Percentiles rank a stretch among this genome's conserved stretches.
These are phyloP conservation scores for Lotmaria passim DNA, from an alignment of 208 protist genomes.

Conservation along the genomic window DNA sequence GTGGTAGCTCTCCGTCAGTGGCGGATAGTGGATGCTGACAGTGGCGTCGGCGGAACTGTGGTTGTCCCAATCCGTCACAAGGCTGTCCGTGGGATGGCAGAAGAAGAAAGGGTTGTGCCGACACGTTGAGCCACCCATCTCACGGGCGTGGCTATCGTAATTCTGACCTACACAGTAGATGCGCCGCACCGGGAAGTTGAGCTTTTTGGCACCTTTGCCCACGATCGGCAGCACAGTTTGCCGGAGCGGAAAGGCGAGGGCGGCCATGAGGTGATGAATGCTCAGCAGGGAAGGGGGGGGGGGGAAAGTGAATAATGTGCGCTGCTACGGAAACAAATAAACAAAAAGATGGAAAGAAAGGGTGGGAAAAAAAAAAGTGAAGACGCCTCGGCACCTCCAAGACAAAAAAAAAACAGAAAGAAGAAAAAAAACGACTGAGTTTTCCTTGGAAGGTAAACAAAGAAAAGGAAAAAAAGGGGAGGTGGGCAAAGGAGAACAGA, in stretches of 20 bases:
- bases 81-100: slow-evolving; percentile 68
- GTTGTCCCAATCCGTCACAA: slow-evolving; percentile 43
- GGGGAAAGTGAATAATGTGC: background rate
- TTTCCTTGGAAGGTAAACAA: background rate
- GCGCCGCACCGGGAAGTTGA: slow-evolving; percentile 71
- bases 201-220: slow-evolving; percentile 6
- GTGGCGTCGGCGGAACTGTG: slow-evolving; percentile 30
- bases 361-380: background rate
- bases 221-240: slow-evolving; percentile 60
- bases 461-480: background rate
- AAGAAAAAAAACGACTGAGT: background rate
- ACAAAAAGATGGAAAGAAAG: slow-evolving; percentile 2
- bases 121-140: slow-evolving; percentile 62
- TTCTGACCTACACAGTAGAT: slow-evolving; percentile 83
- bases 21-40: slow-evolving; percentile 54
- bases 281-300: background rate
- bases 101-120: slow-evolving; percentile 81
- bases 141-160: slow-evolving; percentile 76
- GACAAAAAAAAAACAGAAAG: background rate
- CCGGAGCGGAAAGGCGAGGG: slow-evolving; percentile 36
- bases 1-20: slow-evolving; percentile 75
- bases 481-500: background rate
- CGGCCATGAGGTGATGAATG: slow-evolving; percentile 16
- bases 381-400: background rate
- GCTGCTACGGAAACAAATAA: background rate